Evolutionary conservation across 768 basidiomycete species (phyloP).

Genomic region (Auricularia cornea): DNA sequence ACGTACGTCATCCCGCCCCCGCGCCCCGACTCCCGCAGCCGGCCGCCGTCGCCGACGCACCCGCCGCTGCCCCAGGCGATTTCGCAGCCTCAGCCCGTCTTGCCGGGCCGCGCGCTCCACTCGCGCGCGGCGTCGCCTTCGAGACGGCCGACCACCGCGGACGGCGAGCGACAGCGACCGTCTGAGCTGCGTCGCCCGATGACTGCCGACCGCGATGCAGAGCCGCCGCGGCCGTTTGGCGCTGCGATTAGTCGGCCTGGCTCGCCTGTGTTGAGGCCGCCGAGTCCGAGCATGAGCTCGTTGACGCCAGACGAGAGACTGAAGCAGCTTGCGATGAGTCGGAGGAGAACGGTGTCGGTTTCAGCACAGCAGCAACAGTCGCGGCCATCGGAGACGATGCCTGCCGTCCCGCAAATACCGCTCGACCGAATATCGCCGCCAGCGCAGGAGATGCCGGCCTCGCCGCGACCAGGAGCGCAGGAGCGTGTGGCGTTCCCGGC

Average conservation of each 20-base stretch:
- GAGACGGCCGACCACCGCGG: not conserved
- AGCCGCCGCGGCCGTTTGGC: not conserved
- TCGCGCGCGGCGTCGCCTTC: not conserved
- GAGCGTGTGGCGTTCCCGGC: not conserved
- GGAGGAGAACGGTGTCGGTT: not conserved
- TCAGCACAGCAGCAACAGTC: not conserved
- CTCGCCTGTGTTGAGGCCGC: not conserved
- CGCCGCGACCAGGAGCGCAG: not conserved
- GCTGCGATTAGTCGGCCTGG: not conserved
- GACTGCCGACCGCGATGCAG: not conserved
- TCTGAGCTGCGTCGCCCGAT: not conserved
- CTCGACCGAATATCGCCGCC: not conserved
- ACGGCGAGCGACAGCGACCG: not conserved
- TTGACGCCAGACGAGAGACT: not conserved
- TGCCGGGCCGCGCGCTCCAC: not conserved
- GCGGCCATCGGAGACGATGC: not conserved
- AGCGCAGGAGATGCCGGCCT: not conserved
- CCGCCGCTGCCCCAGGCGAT: not conserved
- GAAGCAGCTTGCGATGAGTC: not conserved
- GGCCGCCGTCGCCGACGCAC: not conserved
- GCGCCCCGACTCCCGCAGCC: not conserved
- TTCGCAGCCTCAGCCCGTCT: not conserved
- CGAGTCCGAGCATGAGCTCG: not conserved
- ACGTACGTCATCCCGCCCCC: not conserved
- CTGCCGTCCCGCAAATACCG: not conserved